These are phyloP conservation scores for Alnus rubra DNA, from an alignment of 306 rosid species.

Conservation along the genomic window DNA sequence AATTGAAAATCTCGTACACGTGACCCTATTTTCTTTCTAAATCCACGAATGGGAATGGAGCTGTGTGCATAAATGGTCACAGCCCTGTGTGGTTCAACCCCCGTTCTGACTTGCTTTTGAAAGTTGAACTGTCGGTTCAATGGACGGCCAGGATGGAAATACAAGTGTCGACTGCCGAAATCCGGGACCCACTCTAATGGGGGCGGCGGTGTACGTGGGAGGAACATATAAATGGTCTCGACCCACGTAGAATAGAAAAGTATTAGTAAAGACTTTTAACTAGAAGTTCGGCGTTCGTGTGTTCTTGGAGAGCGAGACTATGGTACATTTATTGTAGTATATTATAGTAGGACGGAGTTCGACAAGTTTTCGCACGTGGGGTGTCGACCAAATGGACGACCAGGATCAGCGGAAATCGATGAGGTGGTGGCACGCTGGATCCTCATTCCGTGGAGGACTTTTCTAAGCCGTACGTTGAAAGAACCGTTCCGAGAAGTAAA, in stretches of 20 bases:
- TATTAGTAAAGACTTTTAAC: too few relatives aligned
- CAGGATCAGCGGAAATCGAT: background rate
- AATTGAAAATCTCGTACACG: too few relatives aligned
- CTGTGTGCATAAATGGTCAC: background rate
- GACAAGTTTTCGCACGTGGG: background rate
- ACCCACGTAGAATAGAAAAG: conserved; percentile 9
- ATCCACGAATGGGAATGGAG: background rate
- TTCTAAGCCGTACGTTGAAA: too few relatives aligned
- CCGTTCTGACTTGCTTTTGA: background rate
- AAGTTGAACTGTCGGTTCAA: background rate
- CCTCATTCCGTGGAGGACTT: background rate
- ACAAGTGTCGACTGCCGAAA: background rate
- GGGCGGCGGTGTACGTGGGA: conserved; percentile 34
- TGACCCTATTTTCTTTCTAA: too few relatives aligned
- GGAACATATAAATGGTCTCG: background rate
- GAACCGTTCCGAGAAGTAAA: background rate
- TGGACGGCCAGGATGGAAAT: conserved; percentile 27
- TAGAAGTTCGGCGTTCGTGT: background rate
- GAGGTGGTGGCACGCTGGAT: background rate
- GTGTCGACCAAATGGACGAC: background rate
- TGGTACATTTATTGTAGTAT: too few relatives aligned
- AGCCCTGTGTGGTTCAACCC: background rate
- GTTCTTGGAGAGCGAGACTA: background rate
- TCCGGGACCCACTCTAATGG: background rate
- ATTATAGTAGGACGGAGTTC: too few relatives aligned